Evolutionary conservation across 257 asterid species (phyloP).

Genomic region (Jaltomata sinuosa): DNA sequence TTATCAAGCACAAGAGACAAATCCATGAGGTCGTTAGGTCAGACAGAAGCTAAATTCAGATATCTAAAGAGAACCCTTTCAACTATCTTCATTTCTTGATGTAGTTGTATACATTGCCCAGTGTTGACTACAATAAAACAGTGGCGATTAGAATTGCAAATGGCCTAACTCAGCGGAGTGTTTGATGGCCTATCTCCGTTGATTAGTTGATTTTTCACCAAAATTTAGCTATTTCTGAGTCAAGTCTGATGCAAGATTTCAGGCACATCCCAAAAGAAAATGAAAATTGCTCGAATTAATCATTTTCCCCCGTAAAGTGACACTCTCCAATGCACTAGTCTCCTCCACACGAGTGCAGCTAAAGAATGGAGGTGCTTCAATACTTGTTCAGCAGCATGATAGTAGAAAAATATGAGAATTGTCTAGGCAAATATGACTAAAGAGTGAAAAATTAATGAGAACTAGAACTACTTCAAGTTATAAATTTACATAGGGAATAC

Average conservation of each 20-base stretch:
- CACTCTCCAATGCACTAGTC: not conserved
- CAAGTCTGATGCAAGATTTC: not conserved
- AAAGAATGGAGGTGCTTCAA: too few relatives aligned
- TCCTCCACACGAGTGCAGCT: not conserved
- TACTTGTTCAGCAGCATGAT: not conserved
- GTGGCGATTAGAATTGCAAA: too few relatives aligned
- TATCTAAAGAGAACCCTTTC: not conserved
- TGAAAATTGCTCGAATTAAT: not conserved
- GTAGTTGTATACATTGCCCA: too few relatives aligned
- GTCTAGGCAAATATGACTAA: not conserved
- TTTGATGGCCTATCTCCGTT: not conserved
- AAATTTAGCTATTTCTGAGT: not conserved
- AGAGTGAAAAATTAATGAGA: not conserved
- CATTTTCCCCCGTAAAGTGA: not conserved
- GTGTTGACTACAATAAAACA: too few relatives aligned
- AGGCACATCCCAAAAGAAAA: not conserved
- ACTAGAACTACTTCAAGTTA: too few relatives aligned
- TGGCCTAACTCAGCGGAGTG: not conserved
- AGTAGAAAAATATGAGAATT: not conserved
- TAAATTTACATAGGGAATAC: too few relatives aligned
- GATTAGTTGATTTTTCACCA: too few relatives aligned
- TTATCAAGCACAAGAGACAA: not conserved
- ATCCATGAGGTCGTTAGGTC: not conserved
- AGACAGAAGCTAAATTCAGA: too few relatives aligned
- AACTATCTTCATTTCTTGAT: not conserved